phyloP scores from a whole-genome alignment of 2,329 filamentous ascomycete genomes.

The Aurifilum marmelostoma region DNA sequence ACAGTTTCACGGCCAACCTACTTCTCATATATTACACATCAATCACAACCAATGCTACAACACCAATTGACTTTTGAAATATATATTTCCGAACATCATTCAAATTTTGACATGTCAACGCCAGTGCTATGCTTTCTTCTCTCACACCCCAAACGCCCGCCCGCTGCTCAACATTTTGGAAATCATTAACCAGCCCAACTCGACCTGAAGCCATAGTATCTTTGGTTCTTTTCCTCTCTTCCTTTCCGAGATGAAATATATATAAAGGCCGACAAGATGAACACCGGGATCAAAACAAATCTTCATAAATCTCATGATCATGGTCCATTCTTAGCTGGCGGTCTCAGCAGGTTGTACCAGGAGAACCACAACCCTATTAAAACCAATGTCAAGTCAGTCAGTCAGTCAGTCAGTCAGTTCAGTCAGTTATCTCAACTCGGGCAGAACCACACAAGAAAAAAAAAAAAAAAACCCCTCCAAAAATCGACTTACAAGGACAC shows the following conservation, averaged over 20 bases:
- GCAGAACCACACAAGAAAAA: background rate
- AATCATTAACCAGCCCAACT: background rate
- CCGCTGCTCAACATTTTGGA: background rate
- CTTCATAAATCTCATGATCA: background rate
- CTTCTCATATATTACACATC: too few species aligned
- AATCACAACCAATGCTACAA: background rate
- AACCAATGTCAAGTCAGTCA: background rate
- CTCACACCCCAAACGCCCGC: slow-evolving; percentile 2
- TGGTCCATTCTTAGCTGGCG: background rate
- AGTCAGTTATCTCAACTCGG: too few species aligned
- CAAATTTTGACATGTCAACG: background rate
- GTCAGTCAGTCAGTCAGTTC: background rate
- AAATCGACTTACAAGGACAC: slow-evolving; percentile 47
- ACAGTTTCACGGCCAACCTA: background rate
- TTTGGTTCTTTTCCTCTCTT: background rate
- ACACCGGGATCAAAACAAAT: too few species aligned
- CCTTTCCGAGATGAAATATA: too few species aligned
- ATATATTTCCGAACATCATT: background rate
- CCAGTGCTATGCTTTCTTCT: slow-evolving; percentile 8
- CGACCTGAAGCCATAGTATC: background rate
- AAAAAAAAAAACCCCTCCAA: background rate
- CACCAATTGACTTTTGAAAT: too few species aligned
- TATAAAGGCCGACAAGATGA: too few species aligned
- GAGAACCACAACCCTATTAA: slow-evolving; percentile 13
- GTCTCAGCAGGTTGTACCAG: slow-evolving; percentile 15